These are phyloP conservation scores for Parietichytrium sp. DNA, from an alignment of 108 stramenopile species.

Conservation along the genomic window DNA sequence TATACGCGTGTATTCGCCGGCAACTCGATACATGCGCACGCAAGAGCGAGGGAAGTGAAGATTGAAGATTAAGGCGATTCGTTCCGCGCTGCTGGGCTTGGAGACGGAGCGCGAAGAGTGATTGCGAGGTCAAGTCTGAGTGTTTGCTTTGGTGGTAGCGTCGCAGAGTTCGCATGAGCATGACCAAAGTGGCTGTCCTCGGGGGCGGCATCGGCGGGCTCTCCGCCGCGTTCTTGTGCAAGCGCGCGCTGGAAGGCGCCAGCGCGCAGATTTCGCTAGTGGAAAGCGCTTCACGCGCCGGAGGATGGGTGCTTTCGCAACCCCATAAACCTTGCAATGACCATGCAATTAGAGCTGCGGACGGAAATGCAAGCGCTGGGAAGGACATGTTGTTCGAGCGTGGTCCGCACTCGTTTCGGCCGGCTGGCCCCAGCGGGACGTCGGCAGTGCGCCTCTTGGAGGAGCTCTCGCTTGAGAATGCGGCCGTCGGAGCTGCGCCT, in stretches of 20 bases:
- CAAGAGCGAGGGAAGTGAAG: too few relatives aligned
- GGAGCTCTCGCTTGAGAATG: background rate
- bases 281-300: background rate
- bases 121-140: too few relatives aligned
- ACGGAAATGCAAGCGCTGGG: too few relatives aligned
- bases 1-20: too few relatives aligned
- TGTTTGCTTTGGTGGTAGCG: too few relatives aligned
- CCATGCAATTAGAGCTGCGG: too few relatives aligned
- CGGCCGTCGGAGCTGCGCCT: background rate
- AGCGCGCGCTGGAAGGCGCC: background rate
- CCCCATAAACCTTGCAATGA: too few relatives aligned
- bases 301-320: background rate
- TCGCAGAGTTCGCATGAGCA: too few relatives aligned
- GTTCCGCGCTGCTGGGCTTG: too few relatives aligned
- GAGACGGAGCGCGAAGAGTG: too few relatives aligned
- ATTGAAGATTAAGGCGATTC: too few relatives aligned
- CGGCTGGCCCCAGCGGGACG: slow-evolving; percentile 27
- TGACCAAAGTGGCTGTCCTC: background rate
- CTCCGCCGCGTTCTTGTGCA: background rate
- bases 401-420: slow-evolving; percentile 11
- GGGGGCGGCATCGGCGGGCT: slow-evolving; percentile 36
- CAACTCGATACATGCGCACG: too few relatives aligned
- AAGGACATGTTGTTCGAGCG: background rate
- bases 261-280: background rate
- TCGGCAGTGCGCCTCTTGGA: background rate